These are phyloP conservation scores for Dipodascus albidus DNA, from an alignment of 805 yeast species.

Conservation along the genomic window DNA sequence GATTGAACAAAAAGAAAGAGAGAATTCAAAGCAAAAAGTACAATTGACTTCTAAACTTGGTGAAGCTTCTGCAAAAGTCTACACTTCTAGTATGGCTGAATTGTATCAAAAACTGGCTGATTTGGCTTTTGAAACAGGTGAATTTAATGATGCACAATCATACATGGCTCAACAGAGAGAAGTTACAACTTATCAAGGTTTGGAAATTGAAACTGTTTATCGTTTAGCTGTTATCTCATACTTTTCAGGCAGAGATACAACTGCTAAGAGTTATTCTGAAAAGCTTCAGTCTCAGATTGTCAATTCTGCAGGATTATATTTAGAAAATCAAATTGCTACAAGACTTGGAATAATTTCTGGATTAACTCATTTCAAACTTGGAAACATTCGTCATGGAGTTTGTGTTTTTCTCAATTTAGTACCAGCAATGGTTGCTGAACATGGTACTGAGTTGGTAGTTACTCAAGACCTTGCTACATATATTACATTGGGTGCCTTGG, in stretches of 20 bases:
- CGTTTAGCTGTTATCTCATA: neutral
- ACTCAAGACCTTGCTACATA: slow-evolving; percentile 7
- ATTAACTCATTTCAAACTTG: neutral
- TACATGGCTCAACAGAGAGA: neutral
- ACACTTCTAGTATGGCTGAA: neutral
- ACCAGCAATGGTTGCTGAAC: neutral
- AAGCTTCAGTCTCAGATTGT: neutral
- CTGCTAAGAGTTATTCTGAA: neutral
- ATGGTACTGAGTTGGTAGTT: neutral
- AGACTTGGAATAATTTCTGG: neutral
- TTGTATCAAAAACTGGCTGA: neutral
- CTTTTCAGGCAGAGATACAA: neutral
- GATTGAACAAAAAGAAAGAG: neutral
- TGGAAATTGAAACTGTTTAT: neutral
- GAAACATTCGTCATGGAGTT: neutral
- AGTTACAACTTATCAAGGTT: neutral
- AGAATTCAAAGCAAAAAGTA: neutral
- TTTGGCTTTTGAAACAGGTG: neutral
- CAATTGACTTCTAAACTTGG: neutral
- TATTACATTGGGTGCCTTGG: slow-evolving; percentile 11
- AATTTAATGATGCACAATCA: neutral
- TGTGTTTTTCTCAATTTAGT: neutral
- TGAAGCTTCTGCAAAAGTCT: neutral
- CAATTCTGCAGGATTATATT: neutral
- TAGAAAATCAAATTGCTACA: neutral